Conservation (phyloP, 2,329 filamentous ascomycete species). For the Scytalidium sp. region DNA sequence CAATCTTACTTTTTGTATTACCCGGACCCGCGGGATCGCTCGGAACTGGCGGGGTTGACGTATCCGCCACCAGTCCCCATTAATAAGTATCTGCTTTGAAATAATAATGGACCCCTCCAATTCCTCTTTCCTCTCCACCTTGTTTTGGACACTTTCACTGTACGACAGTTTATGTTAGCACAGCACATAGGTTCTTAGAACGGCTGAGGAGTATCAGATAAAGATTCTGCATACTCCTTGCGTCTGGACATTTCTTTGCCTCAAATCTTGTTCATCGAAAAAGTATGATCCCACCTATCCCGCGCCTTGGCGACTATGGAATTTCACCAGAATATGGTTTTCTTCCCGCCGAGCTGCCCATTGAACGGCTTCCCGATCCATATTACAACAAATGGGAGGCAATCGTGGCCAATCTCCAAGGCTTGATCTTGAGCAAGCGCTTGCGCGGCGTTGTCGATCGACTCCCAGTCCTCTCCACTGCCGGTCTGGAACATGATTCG, state of each 20-base stretch:
- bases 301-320: constrained; percentile 72
- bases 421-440: constrained; percentile 79
- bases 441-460: constrained; percentile 76
- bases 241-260: constrained; percentile 45
- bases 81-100: background rate
- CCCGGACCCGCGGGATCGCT: background rate
- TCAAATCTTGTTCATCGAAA: constrained; percentile 13
- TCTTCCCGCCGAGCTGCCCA: constrained; percentile 75
- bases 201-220: constrained; percentile 62
- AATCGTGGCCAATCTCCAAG: constrained; percentile 80
- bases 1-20: constrained; percentile 4
- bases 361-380: constrained; percentile 77
- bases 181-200: constrained; percentile 25
- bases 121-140: background rate
- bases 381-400: constrained; percentile 97
- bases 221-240: constrained; percentile 60
- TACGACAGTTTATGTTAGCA: constrained; percentile 15
- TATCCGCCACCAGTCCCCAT: background rate
- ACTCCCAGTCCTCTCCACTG: constrained; percentile 80
- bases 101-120: background rate
- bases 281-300: constrained; percentile 55
- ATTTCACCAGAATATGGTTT: constrained; percentile 80
- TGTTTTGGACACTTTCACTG: background rate
- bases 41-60: background rate
- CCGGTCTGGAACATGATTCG: constrained; percentile 74